Base-by-base conservation (phyloP, 2,329 filamentous ascomycete genomes). In the Cytospora leucostoma region DNA sequence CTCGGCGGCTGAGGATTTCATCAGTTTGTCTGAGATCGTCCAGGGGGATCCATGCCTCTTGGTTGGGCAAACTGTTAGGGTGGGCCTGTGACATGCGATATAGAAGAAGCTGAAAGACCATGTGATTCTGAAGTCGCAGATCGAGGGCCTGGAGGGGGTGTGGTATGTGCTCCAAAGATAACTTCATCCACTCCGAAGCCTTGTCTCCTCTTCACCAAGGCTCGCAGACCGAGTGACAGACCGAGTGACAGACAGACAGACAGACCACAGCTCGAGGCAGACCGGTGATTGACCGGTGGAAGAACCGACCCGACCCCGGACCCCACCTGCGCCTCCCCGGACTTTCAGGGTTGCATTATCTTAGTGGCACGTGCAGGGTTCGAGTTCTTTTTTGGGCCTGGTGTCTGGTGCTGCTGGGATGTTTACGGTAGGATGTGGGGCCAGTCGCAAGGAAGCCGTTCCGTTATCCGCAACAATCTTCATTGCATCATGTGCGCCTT, bases 401-500 rank as follows among this genome's bases (percentile, higher is more conserved):
- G 51, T 54, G 38, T 50, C 54, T 56, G 54, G 53, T 52, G 50
- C 59, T 58, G 58, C 61, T 59, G 63, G 53, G 61, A 65, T 56
- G 59, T 56, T 27, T 47, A 59, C 40, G 56, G 59, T 65, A n/a
- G 21, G 49, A 47, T 19, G 44, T 47, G 44, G 44, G 11, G n/a
- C 44, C 44, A 47, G 44, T 51, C 59, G 34, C 51, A 61, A 55
- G 59, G 59, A 61, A 61, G 59, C 38, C 59, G 35, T 62, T 62
- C 63, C 63, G 63, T 50, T 37, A 54, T 56, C 63, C 63, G 63
- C 59, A 59, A 54, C 35, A 62, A 53, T 62, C 63, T 58, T 58
- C 15, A 57, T 61, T 61, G 59, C 63, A 61, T 65, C 63, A 65
- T 61, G 63, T 65, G 63, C 59, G 51, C 37, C 54, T 40, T 56